phyloP scores from a whole-genome alignment of 228 moss, liverwort and hornwort genomes.

The Sphagnum magellanicum region DNA sequence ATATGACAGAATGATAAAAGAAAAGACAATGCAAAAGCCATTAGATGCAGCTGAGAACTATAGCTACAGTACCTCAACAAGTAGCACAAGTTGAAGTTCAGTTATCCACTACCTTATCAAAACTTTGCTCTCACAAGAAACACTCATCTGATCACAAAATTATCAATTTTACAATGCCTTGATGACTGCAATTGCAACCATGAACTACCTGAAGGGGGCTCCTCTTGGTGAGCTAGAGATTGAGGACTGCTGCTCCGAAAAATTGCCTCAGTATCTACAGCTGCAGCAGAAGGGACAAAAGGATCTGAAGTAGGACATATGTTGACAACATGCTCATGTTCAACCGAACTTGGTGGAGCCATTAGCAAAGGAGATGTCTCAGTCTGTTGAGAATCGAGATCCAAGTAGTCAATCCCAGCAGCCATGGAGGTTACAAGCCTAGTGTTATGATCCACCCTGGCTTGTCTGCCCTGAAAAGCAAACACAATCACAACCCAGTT shows the following conservation, averaged over 20 bases:
- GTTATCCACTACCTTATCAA: not conserved
- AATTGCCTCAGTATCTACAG: constrained; percentile 23
- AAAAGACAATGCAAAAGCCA: not conserved
- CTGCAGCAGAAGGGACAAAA: constrained; percentile 13
- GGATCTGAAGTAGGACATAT: constrained; percentile 26
- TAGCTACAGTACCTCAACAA: not conserved
- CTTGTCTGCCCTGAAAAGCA: constrained; percentile 7
- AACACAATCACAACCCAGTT: not conserved
- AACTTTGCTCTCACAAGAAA: not conserved
- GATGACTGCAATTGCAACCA: not conserved
- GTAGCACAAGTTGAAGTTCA: not conserved
- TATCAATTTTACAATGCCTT: no score
- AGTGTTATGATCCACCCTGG: constrained; percentile 29
- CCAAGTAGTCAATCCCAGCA: constrained; percentile 47
- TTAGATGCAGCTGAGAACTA: not conserved
- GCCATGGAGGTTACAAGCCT: constrained; percentile 49
- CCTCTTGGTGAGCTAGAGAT: constrained; percentile 7
- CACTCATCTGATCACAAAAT: no score
- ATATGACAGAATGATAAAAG: not conserved
- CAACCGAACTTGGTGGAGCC: constrained; percentile 31
- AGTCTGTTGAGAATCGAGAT: constrained; percentile 53
- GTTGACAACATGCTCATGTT: constrained; percentile 46
- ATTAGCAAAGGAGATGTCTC: constrained; percentile 61
- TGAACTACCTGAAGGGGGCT: constrained; percentile 8
- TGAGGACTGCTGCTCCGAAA: constrained; percentile 5